phyloP scores from a whole-genome alignment of 495 filamentous ascomycete genomes.

The Penicillium herquei region DNA sequence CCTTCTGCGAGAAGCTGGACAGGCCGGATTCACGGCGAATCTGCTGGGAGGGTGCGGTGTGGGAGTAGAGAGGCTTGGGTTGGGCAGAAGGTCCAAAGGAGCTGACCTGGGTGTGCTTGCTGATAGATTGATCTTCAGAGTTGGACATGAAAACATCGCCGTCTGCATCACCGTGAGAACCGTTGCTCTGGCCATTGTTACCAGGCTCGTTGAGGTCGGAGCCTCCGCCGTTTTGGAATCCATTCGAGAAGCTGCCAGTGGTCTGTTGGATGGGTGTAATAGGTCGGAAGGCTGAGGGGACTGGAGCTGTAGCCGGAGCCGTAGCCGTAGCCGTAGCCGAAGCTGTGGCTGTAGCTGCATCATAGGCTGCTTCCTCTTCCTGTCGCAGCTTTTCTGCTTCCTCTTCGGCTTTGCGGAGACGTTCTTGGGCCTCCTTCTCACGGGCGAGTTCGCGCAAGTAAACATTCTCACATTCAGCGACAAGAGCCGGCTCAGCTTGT shows the following conservation, averaged over 20 bases:
- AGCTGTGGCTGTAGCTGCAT: too few relatives aligned
- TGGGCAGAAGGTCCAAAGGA: constrained; percentile 55
- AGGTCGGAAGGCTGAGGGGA: constrained; percentile 43
- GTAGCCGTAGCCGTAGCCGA: too few relatives aligned
- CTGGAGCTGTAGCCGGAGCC: too few relatives aligned
- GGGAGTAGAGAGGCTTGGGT: constrained; percentile 46
- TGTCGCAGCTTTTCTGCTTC: constrained; percentile 22
- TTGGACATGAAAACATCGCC: constrained; percentile 52
- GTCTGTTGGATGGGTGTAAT: constrained; percentile 50
- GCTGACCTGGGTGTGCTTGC: constrained; percentile 43
- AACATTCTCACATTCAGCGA: constrained; percentile 68
- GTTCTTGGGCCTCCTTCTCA: constrained; percentile 62
- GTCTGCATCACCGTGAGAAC: constrained; percentile 58
- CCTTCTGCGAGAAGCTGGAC: constrained; percentile 63
- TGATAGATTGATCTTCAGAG: constrained; percentile 41
- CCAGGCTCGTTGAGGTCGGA: constrained; percentile 46
- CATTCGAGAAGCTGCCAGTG: constrained; percentile 53
- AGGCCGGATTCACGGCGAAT: constrained; percentile 48
- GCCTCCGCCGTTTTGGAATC: constrained; percentile 43
- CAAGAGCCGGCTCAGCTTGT: constrained; percentile 57
- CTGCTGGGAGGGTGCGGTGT: constrained; percentile 53
- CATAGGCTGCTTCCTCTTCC: constrained; percentile 34
- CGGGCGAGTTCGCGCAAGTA: constrained; percentile 73
- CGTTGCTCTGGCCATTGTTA: constrained; percentile 60
- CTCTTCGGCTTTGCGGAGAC: constrained; percentile 53